These are phyloP conservation scores for Nicotiana tabacum DNA, from an alignment of 257 asterid species.

Conservation along the genomic window DNA sequence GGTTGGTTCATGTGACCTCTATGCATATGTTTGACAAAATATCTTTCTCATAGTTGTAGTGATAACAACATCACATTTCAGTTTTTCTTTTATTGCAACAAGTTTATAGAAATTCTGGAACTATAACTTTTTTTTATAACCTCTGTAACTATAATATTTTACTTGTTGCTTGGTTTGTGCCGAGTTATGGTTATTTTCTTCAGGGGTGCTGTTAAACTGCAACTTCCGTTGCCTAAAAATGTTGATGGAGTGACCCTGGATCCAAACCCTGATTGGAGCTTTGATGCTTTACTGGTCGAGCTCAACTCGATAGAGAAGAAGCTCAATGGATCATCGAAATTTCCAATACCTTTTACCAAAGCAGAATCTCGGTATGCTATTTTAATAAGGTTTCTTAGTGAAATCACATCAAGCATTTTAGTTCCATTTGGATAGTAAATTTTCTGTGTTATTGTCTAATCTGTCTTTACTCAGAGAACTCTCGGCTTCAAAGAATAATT, in stretches of 20 bases:
- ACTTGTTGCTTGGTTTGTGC: slow-evolving; percentile 3
- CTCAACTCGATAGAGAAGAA: slow-evolving; percentile 47
- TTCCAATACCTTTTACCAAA: slow-evolving; percentile 42
- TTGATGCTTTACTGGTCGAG: slow-evolving; percentile 55
- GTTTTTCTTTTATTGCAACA: not conserved
- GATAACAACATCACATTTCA: not conserved
- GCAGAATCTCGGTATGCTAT: slow-evolving; percentile 37
- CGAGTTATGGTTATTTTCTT: not conserved
- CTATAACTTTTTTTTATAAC: not conserved
- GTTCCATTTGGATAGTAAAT: not conserved
- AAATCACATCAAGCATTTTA: not conserved
- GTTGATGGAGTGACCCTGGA: slow-evolving; percentile 55
- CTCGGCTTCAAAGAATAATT: slow-evolving; percentile 26
- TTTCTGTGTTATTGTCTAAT: not conserved
- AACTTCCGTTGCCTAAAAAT: slow-evolving; percentile 36
- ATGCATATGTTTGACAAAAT: not conserved
- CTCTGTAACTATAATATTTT: not conserved
- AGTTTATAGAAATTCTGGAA: not conserved
- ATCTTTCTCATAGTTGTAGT: not conserved
- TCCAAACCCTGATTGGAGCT: slow-evolving; percentile 86
- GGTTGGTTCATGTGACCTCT: not conserved
- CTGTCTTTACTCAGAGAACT: slow-evolving; percentile 30
- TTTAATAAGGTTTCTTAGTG: not conserved
- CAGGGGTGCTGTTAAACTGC: slow-evolving; percentile 51
- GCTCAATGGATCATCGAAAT: slow-evolving; percentile 23